Conservation (phyloP, 345 rosid species). For the Salix exigua region DNA sequence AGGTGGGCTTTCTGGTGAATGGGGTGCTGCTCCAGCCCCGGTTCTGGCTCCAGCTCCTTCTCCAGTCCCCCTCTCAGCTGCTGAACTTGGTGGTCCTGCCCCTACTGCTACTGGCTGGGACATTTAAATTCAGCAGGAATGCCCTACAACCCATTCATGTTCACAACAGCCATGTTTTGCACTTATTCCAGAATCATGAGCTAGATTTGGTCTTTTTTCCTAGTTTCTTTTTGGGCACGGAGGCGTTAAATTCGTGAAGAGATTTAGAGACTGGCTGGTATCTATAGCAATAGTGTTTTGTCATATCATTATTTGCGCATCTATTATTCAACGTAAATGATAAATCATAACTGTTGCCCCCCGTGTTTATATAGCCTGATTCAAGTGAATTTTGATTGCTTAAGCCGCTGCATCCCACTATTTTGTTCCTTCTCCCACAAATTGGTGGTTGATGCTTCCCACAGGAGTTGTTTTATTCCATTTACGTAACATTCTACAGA, state of each 20-base stretch:
- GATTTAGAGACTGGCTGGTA: conserved; percentile 9
- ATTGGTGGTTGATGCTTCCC: no score
- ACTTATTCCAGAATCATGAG: conserved; percentile 8
- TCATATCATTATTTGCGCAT: not conserved
- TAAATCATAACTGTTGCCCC: not conserved
- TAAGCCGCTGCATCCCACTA: no score
- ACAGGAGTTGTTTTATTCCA: no score
- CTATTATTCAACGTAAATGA: not conserved
- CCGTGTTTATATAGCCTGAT: not conserved
- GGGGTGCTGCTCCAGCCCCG: conserved; percentile 34
- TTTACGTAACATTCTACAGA: no score
- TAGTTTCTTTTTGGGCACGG: conserved; percentile 4
- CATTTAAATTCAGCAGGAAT: conserved; percentile 6
- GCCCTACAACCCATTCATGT: not conserved
- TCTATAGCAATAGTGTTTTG: not conserved
- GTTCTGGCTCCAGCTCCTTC: conserved; percentile 2
- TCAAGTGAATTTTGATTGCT: not conserved
- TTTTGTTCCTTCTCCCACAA: no score
- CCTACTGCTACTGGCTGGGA: conserved; percentile 41
- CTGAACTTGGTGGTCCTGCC: conserved; percentile 3
- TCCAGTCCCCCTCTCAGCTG: conserved; percentile 13
- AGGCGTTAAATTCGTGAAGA: conserved; percentile 4
- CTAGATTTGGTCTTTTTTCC: conserved; percentile 14
- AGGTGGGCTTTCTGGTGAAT: conserved; percentile 21
- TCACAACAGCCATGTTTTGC: not conserved